These are phyloP conservation scores for Leishmania mexicana DNA, from an alignment of 208 protist species.

Conservation along the genomic window DNA sequence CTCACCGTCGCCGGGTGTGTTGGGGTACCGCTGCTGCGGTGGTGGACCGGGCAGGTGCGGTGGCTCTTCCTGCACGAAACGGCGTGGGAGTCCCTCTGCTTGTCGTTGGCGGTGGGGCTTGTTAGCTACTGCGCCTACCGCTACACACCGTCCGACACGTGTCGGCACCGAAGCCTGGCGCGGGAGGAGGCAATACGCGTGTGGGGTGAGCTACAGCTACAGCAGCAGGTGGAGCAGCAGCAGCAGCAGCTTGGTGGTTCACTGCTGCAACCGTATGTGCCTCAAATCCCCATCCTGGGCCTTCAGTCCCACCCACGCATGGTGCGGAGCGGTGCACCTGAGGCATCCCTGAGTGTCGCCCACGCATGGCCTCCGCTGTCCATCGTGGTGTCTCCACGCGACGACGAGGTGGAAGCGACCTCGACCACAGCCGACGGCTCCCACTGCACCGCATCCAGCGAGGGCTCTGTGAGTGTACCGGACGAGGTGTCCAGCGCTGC, in stretches of 20 bases:
- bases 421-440: not conserved
- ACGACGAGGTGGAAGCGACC: constrained; percentile 1
- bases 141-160: constrained; percentile 30
- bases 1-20: constrained; percentile 35
- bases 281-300: not conserved
- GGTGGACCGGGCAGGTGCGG: constrained; percentile 7
- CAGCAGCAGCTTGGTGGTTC: not conserved
- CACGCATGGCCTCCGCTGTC: not conserved
- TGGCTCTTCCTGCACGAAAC: constrained; percentile 14
- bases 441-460: not conserved
- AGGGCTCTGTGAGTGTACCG: not conserved
- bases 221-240: not conserved
- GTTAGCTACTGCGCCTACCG: constrained; percentile 24
- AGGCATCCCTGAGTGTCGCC: not conserved
- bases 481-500: not conserved
- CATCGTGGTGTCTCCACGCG: constrained; percentile 8
- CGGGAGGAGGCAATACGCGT: constrained; percentile 43
- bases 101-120: constrained; percentile 16
- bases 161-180: constrained; percentile 32
- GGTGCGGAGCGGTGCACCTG: not conserved
- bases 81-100: constrained; percentile 33
- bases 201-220: constrained; percentile 19
- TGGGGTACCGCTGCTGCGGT: constrained; percentile 38
- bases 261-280: not conserved
- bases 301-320: not conserved